These are phyloP conservation scores for Cyberlindnera bimundalis DNA, from an alignment of 805 yeast species.

Conservation along the genomic window DNA sequence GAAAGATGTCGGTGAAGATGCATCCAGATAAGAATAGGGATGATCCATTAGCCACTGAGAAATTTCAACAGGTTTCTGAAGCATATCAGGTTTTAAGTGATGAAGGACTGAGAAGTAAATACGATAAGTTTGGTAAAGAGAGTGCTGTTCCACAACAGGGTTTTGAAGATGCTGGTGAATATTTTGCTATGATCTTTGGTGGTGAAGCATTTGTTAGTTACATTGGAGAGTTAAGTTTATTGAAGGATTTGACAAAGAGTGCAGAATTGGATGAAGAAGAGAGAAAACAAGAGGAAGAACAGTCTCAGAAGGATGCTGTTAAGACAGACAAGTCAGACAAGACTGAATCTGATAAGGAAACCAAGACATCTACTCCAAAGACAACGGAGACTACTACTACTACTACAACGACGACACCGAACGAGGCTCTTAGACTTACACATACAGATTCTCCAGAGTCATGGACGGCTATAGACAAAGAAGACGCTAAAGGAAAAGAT, in stretches of 20 bases:
- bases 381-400: background rate
- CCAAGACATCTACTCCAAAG: constrained; percentile 6
- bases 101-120: constrained; percentile 56
- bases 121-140: constrained; percentile 74
- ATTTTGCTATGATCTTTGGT: constrained; percentile 73
- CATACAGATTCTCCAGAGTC: constrained; percentile 3
- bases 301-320: constrained; percentile 16
- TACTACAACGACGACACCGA: background rate
- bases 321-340: constrained; percentile 39
- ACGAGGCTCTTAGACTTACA: constrained; percentile 9
- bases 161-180: constrained; percentile 69
- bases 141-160: constrained; percentile 68
- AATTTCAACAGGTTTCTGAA: constrained; percentile 58
- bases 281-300: constrained; percentile 36
- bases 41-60: constrained; percentile 71
- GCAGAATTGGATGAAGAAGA: constrained; percentile 49
- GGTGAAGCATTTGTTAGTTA: constrained; percentile 85
- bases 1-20: constrained; percentile 69
- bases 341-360: constrained; percentile 25
- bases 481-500: too few species aligned
- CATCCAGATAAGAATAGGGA: constrained; percentile 83
- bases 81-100: constrained; percentile 79
- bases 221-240: constrained; percentile 82
- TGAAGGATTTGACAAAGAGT: constrained; percentile 69
- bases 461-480: background rate